Evolutionary conservation across 2,329 filamentous ascomycete species (phyloP).

Genomic region (Penicillium frequentans): DNA sequence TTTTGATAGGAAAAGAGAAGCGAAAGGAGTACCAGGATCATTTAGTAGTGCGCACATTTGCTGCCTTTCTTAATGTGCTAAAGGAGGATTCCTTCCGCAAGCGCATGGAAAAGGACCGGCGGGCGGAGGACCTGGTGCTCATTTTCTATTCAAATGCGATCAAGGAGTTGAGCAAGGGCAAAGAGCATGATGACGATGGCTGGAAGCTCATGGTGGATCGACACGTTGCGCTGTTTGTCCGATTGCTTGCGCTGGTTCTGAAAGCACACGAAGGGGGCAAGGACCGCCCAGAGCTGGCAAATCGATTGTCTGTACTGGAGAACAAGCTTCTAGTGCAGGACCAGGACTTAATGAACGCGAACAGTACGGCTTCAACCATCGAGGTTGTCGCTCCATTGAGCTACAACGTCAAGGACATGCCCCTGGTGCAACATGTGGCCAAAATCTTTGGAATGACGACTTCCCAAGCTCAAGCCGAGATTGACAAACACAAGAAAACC

Average conservation of each 20-base stretch:
- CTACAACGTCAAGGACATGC: slow-evolving; percentile 97
- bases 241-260: slow-evolving; percentile 76
- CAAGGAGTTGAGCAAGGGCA: slow-evolving; percentile 80
- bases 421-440: slow-evolving; percentile 81
- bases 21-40: slow-evolving; percentile 87
- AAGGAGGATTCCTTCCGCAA: slow-evolving; percentile 86
- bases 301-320: slow-evolving; percentile 76
- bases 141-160: slow-evolving; percentile 97
- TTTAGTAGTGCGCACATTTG: slow-evolving; percentile 90
- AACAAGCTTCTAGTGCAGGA: slow-evolving; percentile 93
- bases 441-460: slow-evolving; percentile 80
- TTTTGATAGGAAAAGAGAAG: slow-evolving; percentile 77
- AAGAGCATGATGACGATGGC: slow-evolving; percentile 73
- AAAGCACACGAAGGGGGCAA: slow-evolving; percentile 81
- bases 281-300: slow-evolving; percentile 81
- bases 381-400: slow-evolving; percentile 82
- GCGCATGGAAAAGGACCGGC: slow-evolving; percentile 88
- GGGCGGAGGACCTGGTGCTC: slow-evolving; percentile 86
- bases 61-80: slow-evolving; percentile 88
- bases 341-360: slow-evolving; percentile 73
- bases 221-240: slow-evolving; percentile 91
- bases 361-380: slow-evolving; percentile 63
- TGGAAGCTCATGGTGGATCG: slow-evolving; percentile 93
- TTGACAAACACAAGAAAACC: slow-evolving; percentile 73
- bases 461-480: slow-evolving; percentile 79